A percentile compares a stretch with the other conserved stretches of the same genome.
Conservation (phyloP, 768 basidiomycete species). For the Gloeostereum incarnatum region DNA sequence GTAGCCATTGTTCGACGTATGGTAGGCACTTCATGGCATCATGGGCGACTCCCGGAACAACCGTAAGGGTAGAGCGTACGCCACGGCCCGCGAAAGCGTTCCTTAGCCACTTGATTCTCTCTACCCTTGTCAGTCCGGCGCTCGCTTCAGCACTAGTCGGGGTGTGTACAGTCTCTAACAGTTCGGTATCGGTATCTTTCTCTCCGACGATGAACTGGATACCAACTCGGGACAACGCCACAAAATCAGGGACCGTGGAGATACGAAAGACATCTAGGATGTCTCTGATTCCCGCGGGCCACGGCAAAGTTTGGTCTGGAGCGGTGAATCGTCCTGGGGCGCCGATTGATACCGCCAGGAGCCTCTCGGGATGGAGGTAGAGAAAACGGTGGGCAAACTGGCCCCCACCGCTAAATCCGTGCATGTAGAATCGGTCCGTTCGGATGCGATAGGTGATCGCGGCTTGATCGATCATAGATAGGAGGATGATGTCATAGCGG, state of each 20-base stretch:
- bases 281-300: slow-evolving; percentile 10
- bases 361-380: slow-evolving; percentile 12
- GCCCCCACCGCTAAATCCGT: slow-evolving; percentile 17
- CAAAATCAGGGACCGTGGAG: slow-evolving; percentile 6
- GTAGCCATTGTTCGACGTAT: slow-evolving; percentile 10
- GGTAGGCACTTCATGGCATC: slow-evolving; percentile 8
- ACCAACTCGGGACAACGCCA: slow-evolving; percentile 4
- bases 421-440: slow-evolving; percentile 10
- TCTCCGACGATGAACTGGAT: slow-evolving; percentile 13
- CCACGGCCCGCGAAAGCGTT: slow-evolving; percentile 1
- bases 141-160: neutral
- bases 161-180: slow-evolving; percentile 4
- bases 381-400: slow-evolving; percentile 17
- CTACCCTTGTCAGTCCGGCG: slow-evolving; percentile 9
- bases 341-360: slow-evolving; percentile 11
- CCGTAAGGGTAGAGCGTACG: slow-evolving; percentile 1
- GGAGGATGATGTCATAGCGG: slow-evolving; percentile 13
- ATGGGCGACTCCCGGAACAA: slow-evolving; percentile 11
- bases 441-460: slow-evolving; percentile 10
- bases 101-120: slow-evolving; percentile 7
- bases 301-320: slow-evolving; percentile 4
- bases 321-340: slow-evolving; percentile 12
- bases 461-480: slow-evolving; percentile 14
- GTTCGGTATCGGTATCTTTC: slow-evolving; percentile 8
- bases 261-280: slow-evolving; percentile 6